Percentiles rank a stretch among this genome's conserved stretches.
These are phyloP conservation scores for Geotrichum europaeum DNA, from an alignment of 1,139 yeast genomes.

Conservation along the genomic window DNA sequence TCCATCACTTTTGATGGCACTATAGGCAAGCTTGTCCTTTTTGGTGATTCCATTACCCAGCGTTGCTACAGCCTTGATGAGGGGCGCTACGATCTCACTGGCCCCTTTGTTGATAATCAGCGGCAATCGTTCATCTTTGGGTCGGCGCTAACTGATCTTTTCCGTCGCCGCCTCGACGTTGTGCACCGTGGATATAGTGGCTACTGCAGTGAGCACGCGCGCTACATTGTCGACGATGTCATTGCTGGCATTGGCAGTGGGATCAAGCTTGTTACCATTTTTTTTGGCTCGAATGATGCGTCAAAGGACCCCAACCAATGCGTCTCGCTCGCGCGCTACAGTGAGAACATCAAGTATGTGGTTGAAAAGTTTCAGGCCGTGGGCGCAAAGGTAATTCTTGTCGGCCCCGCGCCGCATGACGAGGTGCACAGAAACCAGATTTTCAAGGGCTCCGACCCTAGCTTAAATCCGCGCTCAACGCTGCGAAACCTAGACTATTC, in stretches of 20 bases:
- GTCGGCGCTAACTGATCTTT: slow-evolving; percentile 11
- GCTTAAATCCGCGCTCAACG: slow-evolving; percentile 36
- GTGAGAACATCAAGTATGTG: slow-evolving; percentile 43
- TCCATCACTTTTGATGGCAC: slow-evolving; percentile 9
- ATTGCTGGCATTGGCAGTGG: slow-evolving; percentile 6
- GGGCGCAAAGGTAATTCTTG: slow-evolving; percentile 46
- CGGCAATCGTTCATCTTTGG: slow-evolving; percentile 9
- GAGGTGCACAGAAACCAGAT: slow-evolving; percentile 28
- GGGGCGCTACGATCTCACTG: slow-evolving; percentile 6
- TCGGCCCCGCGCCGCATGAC: slow-evolving; percentile 63
- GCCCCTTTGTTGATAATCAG: neutral
- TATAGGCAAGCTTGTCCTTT: slow-evolving; percentile 44
- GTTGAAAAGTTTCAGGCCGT: slow-evolving; percentile 37
- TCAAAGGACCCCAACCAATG: slow-evolving; percentile 45
- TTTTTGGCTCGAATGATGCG: slow-evolving; percentile 77
- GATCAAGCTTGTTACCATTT: slow-evolving; percentile 40
- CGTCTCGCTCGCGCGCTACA: slow-evolving; percentile 47
- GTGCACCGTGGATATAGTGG: slow-evolving; percentile 57
- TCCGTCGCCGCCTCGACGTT: slow-evolving; percentile 45
- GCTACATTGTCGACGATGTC: slow-evolving; percentile 26
- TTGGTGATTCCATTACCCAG: slow-evolving; percentile 65
- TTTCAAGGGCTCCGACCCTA: slow-evolving; percentile 18
- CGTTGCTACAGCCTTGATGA: slow-evolving; percentile 33
- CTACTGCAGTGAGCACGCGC: slow-evolving; percentile 48
- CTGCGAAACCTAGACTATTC: slow-evolving; percentile 45